Conservation (phyloP, 371 early-diverging fungal genomes). For the Encephalitozoon cuniculi region DNA sequence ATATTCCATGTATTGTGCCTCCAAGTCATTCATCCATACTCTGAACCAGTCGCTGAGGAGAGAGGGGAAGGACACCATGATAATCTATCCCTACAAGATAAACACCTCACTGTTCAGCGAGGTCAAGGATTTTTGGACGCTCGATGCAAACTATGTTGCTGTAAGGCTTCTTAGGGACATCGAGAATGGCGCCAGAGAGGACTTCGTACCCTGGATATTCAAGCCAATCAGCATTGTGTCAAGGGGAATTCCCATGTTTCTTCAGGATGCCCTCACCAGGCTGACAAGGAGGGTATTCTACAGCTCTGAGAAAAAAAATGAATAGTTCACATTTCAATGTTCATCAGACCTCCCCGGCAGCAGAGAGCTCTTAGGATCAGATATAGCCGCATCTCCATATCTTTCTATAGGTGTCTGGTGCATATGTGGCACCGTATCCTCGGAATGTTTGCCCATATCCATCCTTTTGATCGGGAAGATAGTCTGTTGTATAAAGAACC, state of each 20-base stretch:
- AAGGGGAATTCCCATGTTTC: not conserved
- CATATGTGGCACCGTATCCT: constrained; percentile 16
- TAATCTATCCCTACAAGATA: constrained; percentile 56
- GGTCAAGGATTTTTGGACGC: constrained; percentile 32
- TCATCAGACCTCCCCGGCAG: no score
- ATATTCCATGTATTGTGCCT: constrained; percentile 49
- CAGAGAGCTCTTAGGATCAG: not conserved
- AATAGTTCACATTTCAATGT: not conserved
- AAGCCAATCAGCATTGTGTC: not conserved
- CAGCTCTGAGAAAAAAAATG: not conserved
- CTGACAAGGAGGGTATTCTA: not conserved
- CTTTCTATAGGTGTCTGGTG: not conserved
- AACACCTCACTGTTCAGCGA: constrained; percentile 49
- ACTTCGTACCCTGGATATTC: constrained; percentile 39
- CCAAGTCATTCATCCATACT: constrained; percentile 47
- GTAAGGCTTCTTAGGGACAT: constrained; percentile 30
- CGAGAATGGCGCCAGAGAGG: constrained; percentile 31
- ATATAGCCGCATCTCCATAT: not conserved
- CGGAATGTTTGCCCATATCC: constrained; percentile 54
- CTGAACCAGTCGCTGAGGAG: constrained; percentile 46
- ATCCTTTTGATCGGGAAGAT: constrained; percentile 34
- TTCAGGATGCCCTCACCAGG: not conserved
- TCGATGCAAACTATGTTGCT: constrained; percentile 32
- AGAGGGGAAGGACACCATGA: constrained; percentile 43
- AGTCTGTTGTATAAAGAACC: constrained; percentile 37